Conservation (phyloP, 352 stramenopile genomes). For the Phytophthora pisi region DNA sequence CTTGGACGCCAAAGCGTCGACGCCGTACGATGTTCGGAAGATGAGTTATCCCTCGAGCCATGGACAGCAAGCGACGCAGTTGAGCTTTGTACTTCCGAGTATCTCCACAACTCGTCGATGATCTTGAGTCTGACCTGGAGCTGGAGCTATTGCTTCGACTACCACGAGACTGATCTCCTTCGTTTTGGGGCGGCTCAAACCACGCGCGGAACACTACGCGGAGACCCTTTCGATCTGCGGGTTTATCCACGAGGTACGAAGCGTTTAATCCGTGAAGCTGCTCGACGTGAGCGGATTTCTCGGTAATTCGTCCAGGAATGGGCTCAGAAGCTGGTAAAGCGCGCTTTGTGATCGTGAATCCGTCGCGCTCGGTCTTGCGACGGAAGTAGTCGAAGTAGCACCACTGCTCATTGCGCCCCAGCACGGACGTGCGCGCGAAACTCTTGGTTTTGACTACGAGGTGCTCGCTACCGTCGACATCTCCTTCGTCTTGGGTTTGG, state of each 20-base stretch:
- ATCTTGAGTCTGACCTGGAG: not conserved
- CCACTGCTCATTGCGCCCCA: conserved; percentile 34
- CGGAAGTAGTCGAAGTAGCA: conserved; percentile 31
- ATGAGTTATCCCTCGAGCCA: not conserved
- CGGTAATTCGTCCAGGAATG: conserved; percentile 5
- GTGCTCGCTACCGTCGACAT: not conserved
- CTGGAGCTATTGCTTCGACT: not conserved
- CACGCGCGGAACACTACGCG: conserved; percentile 21
- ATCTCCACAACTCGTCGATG: not conserved
- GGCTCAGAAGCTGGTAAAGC: conserved; percentile 7
- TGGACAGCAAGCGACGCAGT: not conserved
- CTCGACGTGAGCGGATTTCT: not conserved
- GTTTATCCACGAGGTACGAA: conserved; percentile 15
- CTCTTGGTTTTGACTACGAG: conserved; percentile 31
- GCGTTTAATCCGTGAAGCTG: conserved; percentile 26
- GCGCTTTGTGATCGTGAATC: conserved; percentile 21
- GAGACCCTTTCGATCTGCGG: not conserved
- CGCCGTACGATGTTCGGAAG: not conserved
- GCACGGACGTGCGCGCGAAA: conserved; percentile 12
- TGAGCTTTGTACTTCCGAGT: not conserved
- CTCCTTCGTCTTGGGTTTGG: not conserved
- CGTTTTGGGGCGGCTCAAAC: not conserved
- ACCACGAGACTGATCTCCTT: not conserved
- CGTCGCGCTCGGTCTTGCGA: conserved; percentile 1
- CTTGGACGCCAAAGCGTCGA: not conserved